Evolutionary conservation across 192 early-diverging fungal species (phyloP), one percentile per base, ranked within the genome.

Genomic region (Coemansia sp.): DNA sequence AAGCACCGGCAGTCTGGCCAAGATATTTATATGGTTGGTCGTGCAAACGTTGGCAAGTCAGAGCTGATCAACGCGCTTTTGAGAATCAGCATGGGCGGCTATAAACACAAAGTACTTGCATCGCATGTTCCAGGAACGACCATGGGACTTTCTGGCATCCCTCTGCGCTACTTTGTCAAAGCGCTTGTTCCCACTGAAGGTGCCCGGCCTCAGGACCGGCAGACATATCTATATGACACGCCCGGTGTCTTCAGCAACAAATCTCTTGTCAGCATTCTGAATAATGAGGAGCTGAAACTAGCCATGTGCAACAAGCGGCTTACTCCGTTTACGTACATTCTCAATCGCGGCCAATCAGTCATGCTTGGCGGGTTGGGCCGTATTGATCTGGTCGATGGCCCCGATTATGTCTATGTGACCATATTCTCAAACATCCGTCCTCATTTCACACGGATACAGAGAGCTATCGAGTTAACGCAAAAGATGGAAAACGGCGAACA

Each of bases 1-100:
- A 50, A 61, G 32, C 58, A 47, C 2, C 73, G 80, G 34, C 40
- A 53, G 5, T 41, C 58, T 4, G 61, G 67, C 9, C 64, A 79
- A 47, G 80, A 90, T 49, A 60, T 88, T 13, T 90, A 84, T 48
- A 63, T 90, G 55, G 72, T 90, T 23, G 88, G 88, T 5, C 78
- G 81, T 26, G 80, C 85, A 2, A 90, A 90, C 53, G 88, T 83
- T 9, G 88, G 88, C 24, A 90, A 90, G 66, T 87, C 86, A 2
- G 86, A 83, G 36, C 64, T 90, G 9, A 62, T 90, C 37, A 84
- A 86, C 41, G 77, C 77, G 18, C 50, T 90, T n/a, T 58, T 83
- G 40, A 61, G 80, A 15, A 78, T 82, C 37, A 74, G 67, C 46
- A 61, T 66, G 10, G 69, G 64, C 15, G 66, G 69, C 15, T 64